These are phyloP conservation scores for Phaeodactylum tricornutum DNA, from an alignment of 108 stramenopile genomes.

Conservation along the genomic window DNA sequence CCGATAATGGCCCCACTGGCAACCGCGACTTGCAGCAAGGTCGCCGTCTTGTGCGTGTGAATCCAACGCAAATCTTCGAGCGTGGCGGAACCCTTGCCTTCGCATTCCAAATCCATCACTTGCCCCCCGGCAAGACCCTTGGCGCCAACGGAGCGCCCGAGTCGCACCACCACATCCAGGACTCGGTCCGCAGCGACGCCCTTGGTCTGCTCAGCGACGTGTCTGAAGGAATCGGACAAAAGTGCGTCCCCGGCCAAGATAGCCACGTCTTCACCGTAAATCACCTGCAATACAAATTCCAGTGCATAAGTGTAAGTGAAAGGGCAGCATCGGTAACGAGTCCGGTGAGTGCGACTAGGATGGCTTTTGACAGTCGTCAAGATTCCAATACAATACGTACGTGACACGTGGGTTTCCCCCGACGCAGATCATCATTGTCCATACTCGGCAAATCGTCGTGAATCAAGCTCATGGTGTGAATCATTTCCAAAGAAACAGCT, in stretches of 20 bases:
- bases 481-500: constrained; percentile 94
- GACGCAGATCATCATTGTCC: constrained; percentile 91
- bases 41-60: constrained; percentile 95
- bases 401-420: constrained; percentile 91
- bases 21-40: constrained; percentile 85
- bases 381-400: constrained; percentile 30
- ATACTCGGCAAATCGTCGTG: constrained; percentile 95
- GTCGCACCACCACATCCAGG: constrained; percentile 79
- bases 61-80: constrained; percentile 93
- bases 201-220: constrained; percentile 66
- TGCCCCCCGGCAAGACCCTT: constrained; percentile 90
- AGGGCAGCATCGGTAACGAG: no score
- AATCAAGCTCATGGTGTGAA: constrained; percentile 95
- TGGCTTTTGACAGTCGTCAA: no score
- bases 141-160: constrained; percentile 86
- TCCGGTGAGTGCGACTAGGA: no score
- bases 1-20: constrained; percentile 86
- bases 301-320: no score
- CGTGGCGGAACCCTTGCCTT: constrained; percentile 79
- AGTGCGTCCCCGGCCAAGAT: constrained; percentile 90
- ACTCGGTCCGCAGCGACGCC: constrained; percentile 62
- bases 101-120: constrained; percentile 93
- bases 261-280: constrained; percentile 94
- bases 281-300: constrained; percentile 65
- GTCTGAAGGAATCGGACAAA: constrained; percentile 63